Evolutionary conservation across 2,329 filamentous ascomycete genomes (phyloP), one percentile per base, ranked within the genome.

Genomic region (Dendrostoma leiphaemia): DNA sequence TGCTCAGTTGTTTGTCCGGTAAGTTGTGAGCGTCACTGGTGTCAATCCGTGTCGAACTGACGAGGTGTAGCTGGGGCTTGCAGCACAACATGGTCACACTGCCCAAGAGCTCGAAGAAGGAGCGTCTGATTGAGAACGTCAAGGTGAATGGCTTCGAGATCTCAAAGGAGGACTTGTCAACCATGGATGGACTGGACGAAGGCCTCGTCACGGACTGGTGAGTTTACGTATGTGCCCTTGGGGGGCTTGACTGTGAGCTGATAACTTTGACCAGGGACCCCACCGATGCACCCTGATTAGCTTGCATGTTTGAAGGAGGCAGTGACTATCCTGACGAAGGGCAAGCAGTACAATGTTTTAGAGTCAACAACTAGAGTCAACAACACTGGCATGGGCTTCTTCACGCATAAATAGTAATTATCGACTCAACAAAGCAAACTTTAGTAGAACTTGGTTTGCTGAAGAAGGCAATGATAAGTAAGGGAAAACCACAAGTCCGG

Each of bases 81-180:
- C 89, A 94, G 68, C 82, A 91, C 65, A 84, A 82, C 32, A 86
- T 85, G 62, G 81, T 91, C 41, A 84, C 86, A 4, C 71, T 92
- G 58, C 89, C 89, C 4, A 92, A 94, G 77, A 90, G 86, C 65
- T 75, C 80, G 21, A 81, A 74, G 55, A 75, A 75, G 64, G 77
- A 81, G 46, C 77, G 88, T 24, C 84, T 91, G 52, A 61, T 80
- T 4, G 81, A 85, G 65, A 92, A 91, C 65, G 82, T 77, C 3
- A 69, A 82, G 34, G 75, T 91, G 12, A 79, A 76, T 2, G 71
- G 73, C 0, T 85, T 89, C 59, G 75, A 79, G 51, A 85, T 91
- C 48, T 76, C 77, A 0, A 73, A 76, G n/a, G 74, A 68, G n/a
- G 86, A 90, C 64, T 79, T 91, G 77, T 67, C 76, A 61, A 69